These are phyloP conservation scores for Candida albicans DNA, from an alignment of 1,139 yeast species.

Conservation along the genomic window DNA sequence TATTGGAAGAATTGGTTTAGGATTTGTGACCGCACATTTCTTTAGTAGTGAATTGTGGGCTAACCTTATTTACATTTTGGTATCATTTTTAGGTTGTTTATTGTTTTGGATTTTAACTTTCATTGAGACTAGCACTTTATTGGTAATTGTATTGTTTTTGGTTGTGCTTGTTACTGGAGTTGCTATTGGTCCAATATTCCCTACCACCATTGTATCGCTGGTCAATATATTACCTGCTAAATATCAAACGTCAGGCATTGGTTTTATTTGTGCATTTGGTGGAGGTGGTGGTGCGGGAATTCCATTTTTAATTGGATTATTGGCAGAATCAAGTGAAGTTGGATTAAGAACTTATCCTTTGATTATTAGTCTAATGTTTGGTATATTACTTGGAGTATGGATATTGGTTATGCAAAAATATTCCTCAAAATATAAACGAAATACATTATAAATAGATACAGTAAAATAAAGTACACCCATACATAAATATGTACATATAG, in stretches of 20 bases:
- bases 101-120: constrained; percentile 31
- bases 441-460: constrained; percentile 13
- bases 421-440: constrained; percentile 18
- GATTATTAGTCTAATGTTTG: constrained; percentile 28
- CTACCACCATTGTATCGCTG: constrained; percentile 69
- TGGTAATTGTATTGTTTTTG: constrained; percentile 23
- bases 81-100: constrained; percentile 31
- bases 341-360: constrained; percentile 38
- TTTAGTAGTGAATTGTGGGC: constrained; percentile 51
- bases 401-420: constrained; percentile 20
- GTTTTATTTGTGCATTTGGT: constrained; percentile 76
- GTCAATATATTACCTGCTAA: constrained; percentile 61
- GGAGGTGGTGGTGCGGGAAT: constrained; percentile 73
- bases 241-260: constrained; percentile 67
- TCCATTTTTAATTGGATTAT: constrained; percentile 61
- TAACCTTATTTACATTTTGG: constrained; percentile 26
- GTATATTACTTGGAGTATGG: constrained; percentile 32
- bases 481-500: neutral
- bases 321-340: constrained; percentile 37
- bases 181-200: constrained; percentile 79
- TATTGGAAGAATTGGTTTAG: constrained; percentile 57
- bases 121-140: constrained; percentile 6
- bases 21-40: constrained; percentile 57
- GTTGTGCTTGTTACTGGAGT: constrained; percentile 59
- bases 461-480: too few relatives aligned